Evolutionary conservation across 768 basidiomycete genomes (phyloP).

Genomic region (Lyophyllum decastes): DNA sequence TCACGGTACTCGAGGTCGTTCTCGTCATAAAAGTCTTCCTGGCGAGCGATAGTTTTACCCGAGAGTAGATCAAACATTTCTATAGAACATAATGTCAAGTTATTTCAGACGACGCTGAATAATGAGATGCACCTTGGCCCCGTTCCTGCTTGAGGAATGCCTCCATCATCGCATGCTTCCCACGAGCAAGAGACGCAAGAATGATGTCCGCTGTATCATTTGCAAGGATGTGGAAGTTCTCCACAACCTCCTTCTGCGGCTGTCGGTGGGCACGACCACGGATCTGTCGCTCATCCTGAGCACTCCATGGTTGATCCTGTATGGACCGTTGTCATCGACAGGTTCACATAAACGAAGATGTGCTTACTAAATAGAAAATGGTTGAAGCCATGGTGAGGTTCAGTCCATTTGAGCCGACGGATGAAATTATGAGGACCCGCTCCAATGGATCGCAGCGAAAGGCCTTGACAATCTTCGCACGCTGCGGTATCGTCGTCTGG

Average conservation of each 20-base stretch:
- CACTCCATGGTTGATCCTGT: conserved; percentile 19
- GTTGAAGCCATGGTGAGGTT: conserved; percentile 20
- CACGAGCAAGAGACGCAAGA: no score
- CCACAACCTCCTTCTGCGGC: conserved; percentile 1
- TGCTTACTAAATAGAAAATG: conserved; percentile 23
- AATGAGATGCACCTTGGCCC: no score
- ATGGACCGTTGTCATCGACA: not conserved
- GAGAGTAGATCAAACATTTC: no score
- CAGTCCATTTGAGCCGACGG: conserved; percentile 22
- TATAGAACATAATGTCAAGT: no score
- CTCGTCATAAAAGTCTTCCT: no score
- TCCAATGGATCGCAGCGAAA: conserved; percentile 9
- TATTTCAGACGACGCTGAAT: no score
- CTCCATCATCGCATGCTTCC: no score
- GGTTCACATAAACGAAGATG: not conserved
- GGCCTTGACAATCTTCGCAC: conserved; percentile 7
- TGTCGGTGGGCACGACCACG: conserved; percentile 7
- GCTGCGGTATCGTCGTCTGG: not conserved
- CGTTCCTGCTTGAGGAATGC: no score
- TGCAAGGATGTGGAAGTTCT: not conserved
- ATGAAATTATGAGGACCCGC: conserved; percentile 22
- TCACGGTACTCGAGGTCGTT: no score
- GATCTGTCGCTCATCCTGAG: conserved; percentile 18
- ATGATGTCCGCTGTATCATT: no score
- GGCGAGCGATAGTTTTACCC: no score